Evolutionary conservation across 495 filamentous ascomycete species (phyloP), one percentile per base, ranked within the genome.

Genomic region (Penicillium bialowiezense): DNA sequence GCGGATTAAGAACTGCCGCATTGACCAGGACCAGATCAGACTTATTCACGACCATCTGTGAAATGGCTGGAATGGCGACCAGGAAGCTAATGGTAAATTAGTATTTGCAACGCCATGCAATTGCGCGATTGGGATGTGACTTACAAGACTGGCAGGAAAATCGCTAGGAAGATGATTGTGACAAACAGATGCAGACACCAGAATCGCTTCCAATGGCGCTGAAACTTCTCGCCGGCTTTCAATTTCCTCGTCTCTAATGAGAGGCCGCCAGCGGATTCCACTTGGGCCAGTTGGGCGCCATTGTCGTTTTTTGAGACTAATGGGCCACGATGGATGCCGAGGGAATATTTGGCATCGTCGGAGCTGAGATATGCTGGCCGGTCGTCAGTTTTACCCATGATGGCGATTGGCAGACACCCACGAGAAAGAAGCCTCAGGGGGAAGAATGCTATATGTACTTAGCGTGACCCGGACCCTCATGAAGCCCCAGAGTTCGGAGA

Each of bases 141-240:
- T 50, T 60, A 70, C 66, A 73, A 68, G 35, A 71, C 55, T 7
- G 67, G 70, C 15, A 71, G 47, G 54, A 75, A 67, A 36, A 75
- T 67, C 6, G 67, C 60, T 15, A 63, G 42, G 48, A 63, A 63
- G 26, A 69, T 64, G 3, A 68, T 49, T 9, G 46, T 51, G 23
- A 53, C 55, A 20, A 71, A 46, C 12, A 55, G 24, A 73, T 68
- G 65, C 37, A 56, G 58, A 42, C 63, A 71, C 68, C 68, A 73
- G 53, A 71, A 73, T n/a, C 70, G 64, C 34, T 59, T 62, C 58
- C 67, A 73, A 52, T 73, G 70, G 17, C 62, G 63, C 2, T 59
- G 45, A 1, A 70, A 33, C n/a, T 54, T 63, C 39, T 68, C 58
- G 7, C 41, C 52, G 13, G 43, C 51, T 43, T 60, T 68, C 37